Percentiles rank a stretch among this genome's conserved stretches.
phyloP scores from a whole-genome alignment of 805 yeast species.

The Peterozyma xylosa region DNA sequence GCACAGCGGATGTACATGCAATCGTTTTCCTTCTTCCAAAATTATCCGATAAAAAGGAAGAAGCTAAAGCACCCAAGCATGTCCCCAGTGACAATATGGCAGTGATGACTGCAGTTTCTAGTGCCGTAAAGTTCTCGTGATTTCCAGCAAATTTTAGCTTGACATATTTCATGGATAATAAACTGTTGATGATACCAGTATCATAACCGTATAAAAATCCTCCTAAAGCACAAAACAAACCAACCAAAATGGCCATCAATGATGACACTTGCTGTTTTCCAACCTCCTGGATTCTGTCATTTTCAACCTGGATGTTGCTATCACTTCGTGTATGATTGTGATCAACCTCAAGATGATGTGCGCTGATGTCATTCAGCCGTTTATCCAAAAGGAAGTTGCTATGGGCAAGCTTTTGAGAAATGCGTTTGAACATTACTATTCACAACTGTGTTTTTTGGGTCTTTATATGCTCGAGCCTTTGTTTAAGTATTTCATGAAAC shows the following conservation, averaged over 20 bases:
- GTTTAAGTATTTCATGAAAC: too few relatives aligned
- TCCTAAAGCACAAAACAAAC: constrained; percentile 81
- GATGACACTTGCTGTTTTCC: constrained; percentile 29
- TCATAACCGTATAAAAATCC: constrained; percentile 88
- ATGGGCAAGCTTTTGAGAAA: too few relatives aligned
- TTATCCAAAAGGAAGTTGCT: too few relatives aligned
- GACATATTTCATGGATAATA: constrained; percentile 71
- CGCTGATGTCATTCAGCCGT: too few relatives aligned
- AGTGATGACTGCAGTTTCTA: constrained; percentile 63
- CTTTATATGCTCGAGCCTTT: too few relatives aligned
- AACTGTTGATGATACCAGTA: constrained; percentile 77
- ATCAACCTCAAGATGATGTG: too few relatives aligned
- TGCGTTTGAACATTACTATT: too few relatives aligned
- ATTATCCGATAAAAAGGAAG: constrained; percentile 61
- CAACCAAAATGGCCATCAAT: constrained; percentile 63
- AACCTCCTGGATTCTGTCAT: too few relatives aligned
- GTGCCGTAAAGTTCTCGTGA: constrained; percentile 40
- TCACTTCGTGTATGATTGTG: too few relatives aligned
- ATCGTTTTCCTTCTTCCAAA: constrained; percentile 67
- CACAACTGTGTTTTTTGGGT: too few relatives aligned
- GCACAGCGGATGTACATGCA: constrained; percentile 47
- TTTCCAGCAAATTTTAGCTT: constrained; percentile 44
- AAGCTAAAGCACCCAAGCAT: constrained; percentile 54
- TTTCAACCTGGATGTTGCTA: too few relatives aligned
- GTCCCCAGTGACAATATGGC: constrained; percentile 81